Base-by-base conservation (phyloP, 2,329 filamentous ascomycete species). In the Cladosporium sp. region DNA sequence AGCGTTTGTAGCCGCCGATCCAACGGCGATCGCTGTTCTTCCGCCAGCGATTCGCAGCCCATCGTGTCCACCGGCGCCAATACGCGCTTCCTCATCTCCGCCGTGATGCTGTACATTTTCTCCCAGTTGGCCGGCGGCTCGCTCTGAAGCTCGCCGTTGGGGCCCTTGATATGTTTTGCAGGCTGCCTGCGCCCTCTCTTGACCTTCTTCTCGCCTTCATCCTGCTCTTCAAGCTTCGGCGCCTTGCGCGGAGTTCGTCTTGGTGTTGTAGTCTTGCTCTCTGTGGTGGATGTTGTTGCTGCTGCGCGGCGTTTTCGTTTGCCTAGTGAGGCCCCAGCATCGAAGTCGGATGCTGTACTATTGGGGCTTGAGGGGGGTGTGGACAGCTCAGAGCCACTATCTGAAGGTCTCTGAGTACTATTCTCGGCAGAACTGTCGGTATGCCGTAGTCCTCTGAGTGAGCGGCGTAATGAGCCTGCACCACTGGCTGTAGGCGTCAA, bases 51-150 rank as follows among this genome's bases (percentile, higher is more conserved):
- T 70, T 90, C 90, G 70, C 93, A 98, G 9, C 93, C 93, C 91
- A 97, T 96, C 0, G 92, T 97, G 69, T 98, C 93, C 9, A 98
- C 93, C 0, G 92, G 87, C 1, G 93, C 93, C 0, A 79, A 70
- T 37, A 79, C 86, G 70, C 74, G 80, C 66, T 66, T 86, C 72
- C 72, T 85, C 90, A 97, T 96, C 63, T 81, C 79, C 63, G 85
- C 85, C 42, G 95, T 86, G 0, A 82, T 73, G 33, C 78, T 72
- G 71, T 96, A 98, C 53, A 95, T 83, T 53, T 84, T 80, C 57
- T 89, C 83, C 93, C 93, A 96, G 66, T 90, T 83, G 0, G 83
- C 77, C 0, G 91, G 90, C 1, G 89, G 82, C 14, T 62, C 56
- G 43, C 62, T 54, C 8, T 52, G 54, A 22, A 56, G 49, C 43